Base-by-base conservation (phyloP, 164 flowering plant genomes). In the Magnolia changhungtana region DNA sequence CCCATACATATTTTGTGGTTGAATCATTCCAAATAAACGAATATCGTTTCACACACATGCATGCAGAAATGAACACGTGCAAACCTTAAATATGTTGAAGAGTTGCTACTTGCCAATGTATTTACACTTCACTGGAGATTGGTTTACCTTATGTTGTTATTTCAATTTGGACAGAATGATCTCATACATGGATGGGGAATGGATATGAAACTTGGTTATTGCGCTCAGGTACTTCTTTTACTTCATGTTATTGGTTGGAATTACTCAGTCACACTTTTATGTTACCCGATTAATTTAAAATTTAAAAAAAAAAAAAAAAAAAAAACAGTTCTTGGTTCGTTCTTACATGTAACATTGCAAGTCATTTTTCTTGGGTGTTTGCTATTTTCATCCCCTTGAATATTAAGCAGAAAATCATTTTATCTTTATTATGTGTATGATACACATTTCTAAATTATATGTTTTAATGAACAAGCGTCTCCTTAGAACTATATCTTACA, bases 151-250 rank as follows among this genome's bases (percentile, higher is more conserved):
- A 68, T 31, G 50, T 31, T 68, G 45, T 20, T 51, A 8, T 74
- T 63, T 49, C 51, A 21, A 11, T 74, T 79, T 78, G 51, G 80
- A 67, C 90, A 96, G 99, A 96, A 92, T 87, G 99, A 96, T 84
- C 95, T 96, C 63, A 91, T 94, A 69, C 98, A 94, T 78, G 99
- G 98, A 76, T 94, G 98, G 99, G 98, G 98, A 80, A 76, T 94
- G 98, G 99, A 96, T 83, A 94, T 90, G 92, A 94, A 93, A 82
- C 92, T 96, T 69, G 99, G 99, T 20, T 94, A 96, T 81, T 96
- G 99, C 85, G 96, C 96, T 59, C 98, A 93, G 97, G 99, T 94
- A 74, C 69, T 75, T 23, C 61, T 45, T 49, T 13, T 76, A 50
- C 19, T 8, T 50, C 24, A 68, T 14, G 20, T 4, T 20, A 18